Evolutionary conservation across 805 yeast genomes (phyloP).

Genomic region (Candida ipomoeae): DNA sequence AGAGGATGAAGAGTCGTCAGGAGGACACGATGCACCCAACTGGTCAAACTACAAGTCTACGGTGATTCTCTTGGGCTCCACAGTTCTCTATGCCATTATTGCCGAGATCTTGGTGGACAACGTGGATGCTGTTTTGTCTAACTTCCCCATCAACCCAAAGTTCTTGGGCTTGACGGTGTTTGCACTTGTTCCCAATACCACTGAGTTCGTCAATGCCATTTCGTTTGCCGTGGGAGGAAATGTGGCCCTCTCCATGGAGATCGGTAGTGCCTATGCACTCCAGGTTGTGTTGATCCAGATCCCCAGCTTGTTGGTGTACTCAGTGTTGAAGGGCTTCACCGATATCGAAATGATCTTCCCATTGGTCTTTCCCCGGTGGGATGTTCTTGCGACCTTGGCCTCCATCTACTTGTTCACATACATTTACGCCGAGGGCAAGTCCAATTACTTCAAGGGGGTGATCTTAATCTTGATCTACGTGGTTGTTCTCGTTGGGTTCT

Average conservation of each 20-base stretch:
- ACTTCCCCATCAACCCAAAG: conserved; percentile 83
- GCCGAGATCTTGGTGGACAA: conserved; percentile 93
- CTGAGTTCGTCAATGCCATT: conserved; percentile 94
- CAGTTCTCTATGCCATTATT: conserved; percentile 82
- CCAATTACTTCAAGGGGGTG: conserved; percentile 93
- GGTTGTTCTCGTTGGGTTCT: conserved; percentile 78
- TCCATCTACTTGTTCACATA: conserved; percentile 89
- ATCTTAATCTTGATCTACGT: conserved; percentile 75
- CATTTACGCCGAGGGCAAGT: conserved; percentile 93
- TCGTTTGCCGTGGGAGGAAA: conserved; percentile 95
- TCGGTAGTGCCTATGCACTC: conserved; percentile 94
- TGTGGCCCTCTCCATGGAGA: conserved; percentile 94
- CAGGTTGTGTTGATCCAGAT: conserved; percentile 93
- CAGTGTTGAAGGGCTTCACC: conserved; percentile 46
- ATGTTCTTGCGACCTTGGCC: conserved; percentile 75
- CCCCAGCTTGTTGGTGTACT: conserved; percentile 80
- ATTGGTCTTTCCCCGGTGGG: conserved; percentile 93
- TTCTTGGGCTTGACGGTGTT: conserved; percentile 90
- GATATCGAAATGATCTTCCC: conserved; percentile 57
- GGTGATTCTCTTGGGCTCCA: conserved; percentile 75
- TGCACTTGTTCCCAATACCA: conserved; percentile 94
- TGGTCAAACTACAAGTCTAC: conserved; percentile 89
- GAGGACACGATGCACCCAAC: conserved; percentile 95
- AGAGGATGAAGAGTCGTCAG: conserved; percentile 18
- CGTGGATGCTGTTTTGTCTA: conserved; percentile 78